Evolutionary conservation across 352 stramenopile genomes (phyloP).

Genomic region (Pythium folliculosum): DNA sequence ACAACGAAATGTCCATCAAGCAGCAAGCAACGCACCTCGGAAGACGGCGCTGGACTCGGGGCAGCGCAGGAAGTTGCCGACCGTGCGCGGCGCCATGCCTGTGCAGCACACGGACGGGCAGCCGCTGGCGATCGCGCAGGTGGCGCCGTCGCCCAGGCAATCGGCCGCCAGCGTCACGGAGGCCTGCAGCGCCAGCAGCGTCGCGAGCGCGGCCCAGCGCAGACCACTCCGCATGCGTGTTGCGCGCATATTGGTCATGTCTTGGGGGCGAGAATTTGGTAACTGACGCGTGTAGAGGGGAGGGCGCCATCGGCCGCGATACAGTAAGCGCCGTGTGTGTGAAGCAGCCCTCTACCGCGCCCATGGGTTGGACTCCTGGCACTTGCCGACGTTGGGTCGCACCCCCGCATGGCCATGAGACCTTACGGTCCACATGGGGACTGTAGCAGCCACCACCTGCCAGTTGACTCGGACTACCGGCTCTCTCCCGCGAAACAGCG

Average conservation of each 20-base stretch:
- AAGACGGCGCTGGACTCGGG: conserved; percentile 5
- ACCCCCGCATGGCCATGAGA: background rate
- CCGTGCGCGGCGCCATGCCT: conserved; percentile 8
- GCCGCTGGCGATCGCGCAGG: background rate
- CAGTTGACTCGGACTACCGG: background rate
- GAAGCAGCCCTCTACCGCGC: conserved; percentile 1
- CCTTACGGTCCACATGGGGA: background rate
- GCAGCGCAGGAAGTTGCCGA: conserved; percentile 10
- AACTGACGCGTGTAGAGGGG: conserved; percentile 6
- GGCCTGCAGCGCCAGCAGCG: conserved; percentile 8
- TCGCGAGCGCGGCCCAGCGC: conserved; percentile 5
- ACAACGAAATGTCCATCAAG: too few relatives aligned
- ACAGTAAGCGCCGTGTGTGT: background rate
- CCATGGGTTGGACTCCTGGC: background rate
- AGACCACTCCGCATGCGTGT: background rate
- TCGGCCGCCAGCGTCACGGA: conserved; percentile 12
- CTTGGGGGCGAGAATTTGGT: conserved; percentile 1
- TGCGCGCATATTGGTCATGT: background rate
- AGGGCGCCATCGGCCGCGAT: background rate
- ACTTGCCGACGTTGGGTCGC: background rate
- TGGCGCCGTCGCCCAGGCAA: conserved; percentile 22
- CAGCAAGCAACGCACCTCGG: background rate
- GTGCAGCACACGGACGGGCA: conserved; percentile 24
- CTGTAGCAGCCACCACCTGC: conserved; percentile 10
- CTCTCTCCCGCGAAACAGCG: background rate